Base-by-base conservation (phyloP, 306 rosid genomes). In the Glycine soja region DNA sequence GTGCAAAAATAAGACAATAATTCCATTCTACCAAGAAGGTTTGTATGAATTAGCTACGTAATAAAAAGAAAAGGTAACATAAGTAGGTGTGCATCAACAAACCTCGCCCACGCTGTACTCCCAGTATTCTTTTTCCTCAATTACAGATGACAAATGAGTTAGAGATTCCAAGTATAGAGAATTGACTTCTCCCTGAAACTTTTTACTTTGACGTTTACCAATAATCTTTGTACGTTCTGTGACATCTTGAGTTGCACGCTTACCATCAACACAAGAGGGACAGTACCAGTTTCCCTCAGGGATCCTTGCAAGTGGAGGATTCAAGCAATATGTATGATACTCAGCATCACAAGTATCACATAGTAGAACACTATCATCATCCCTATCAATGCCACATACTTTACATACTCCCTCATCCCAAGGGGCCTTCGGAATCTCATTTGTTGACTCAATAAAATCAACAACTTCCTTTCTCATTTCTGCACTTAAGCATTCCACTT, bases 341-440 rank as follows among this genome's bases (percentile, higher is more conserved):
- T 96, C 99, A 71, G 95, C 95, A 88, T 96, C 99, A 80, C 99
- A 96, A 67, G 97, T 93, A 84, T 96, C 99, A 76, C 99, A 96
- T 51, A 93, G 83, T 81, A 96, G 87, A 70, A 96, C 99, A 81
- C 98, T 96, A 86, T 96, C 99, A 83, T 96, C 99, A 79, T 96
- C 98, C 92, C 90, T 96, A 79, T 96, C 99, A 78, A 96, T 83
- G 82, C 99, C 99, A 82, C 99, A 96, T 76, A 96, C 97, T 96
- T 93, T 96, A 86, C 99, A 96, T 65, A 96, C 99, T 76, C 97
- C 99, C 85, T 96, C 99, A 77, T 96, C 99, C 99, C 99, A 96
- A 67, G 99, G 99, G 77, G 99, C 98, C 81, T 93, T 96, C 3
- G 98, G 99, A 88, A 92, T 87, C 80, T 86, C 97, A 83, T 71